Evolutionary conservation across 140 eudicot species (phyloP), one percentile per base, ranked within the genome.

Genomic region (Erigeron philadelphicus): DNA sequence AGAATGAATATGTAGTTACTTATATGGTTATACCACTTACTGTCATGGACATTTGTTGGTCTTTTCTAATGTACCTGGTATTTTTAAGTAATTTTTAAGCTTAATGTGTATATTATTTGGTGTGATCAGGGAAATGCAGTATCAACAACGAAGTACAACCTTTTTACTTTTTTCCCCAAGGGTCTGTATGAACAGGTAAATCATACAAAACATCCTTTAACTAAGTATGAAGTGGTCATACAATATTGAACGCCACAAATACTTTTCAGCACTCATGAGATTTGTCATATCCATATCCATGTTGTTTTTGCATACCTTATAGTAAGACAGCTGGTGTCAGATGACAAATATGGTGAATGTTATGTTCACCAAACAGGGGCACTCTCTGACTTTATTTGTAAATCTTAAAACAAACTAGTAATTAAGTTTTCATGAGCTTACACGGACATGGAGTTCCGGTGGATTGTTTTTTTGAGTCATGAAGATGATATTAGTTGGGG

Each of bases 141-240:
- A 61, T 89, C 98, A 31, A 93, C 98, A n/a, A 93, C 96, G 17
- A 93, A 93, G 88, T 93, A 89, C 85, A 92, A 89, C 66, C 78
- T 85, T 46, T 68, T 93, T 55, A 86, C 90, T 0, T 93, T 93
- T 78, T 63, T 93, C 45, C 98, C 98, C 0, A 93, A 93, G 83
- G 98, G 98, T 56, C 80, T 93, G 53, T 93, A 84, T 75, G 98
- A 93, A 80, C 98, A 93, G 98, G 98, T 93, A 84, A 72, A 35
- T 77, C 61, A 53, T 63, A 43, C 31, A 47, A 8, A 47, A 6
- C 62, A 49, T 65, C 62, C 16, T 19, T 25, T 12, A 55, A 11
- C 7, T 13, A 49, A 50, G 60, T 45, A 61, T 62, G 68, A 41
- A 41, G 56, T 56, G 45, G 74, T 56, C 55, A 8, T 41, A 43